Conservation (phyloP, 164 flowering plant genomes). For the Berberis thunbergii region DNA sequence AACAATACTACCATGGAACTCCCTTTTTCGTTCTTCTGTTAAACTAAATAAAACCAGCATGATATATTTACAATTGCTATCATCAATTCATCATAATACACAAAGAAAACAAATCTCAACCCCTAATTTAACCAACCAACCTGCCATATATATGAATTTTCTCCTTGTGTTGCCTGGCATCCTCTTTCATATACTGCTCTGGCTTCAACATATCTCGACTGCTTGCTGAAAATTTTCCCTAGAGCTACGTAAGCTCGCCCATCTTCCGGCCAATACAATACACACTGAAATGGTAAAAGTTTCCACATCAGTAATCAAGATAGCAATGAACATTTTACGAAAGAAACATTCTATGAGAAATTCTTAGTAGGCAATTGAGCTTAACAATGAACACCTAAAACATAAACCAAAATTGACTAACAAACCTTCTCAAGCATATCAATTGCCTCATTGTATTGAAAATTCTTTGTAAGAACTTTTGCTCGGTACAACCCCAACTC, state of each 20-base stretch:
- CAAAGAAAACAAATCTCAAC: background rate
- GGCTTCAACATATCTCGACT: constrained; percentile 53
- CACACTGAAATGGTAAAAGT: constrained; percentile 17
- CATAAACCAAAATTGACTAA: background rate
- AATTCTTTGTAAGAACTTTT: constrained; percentile 51
- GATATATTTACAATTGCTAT: no score
- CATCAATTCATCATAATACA: background rate
- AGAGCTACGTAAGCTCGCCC: constrained; percentile 71
- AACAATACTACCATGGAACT: no score
- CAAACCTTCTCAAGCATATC: constrained; percentile 54
- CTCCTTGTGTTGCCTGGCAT: constrained; percentile 93
- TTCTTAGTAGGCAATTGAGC: background rate
- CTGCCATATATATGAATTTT: constrained; percentile 96
- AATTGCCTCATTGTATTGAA: constrained; percentile 48
- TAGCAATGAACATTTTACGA: background rate
- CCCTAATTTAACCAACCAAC: constrained; percentile 17
- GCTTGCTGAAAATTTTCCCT: constrained; percentile 54
- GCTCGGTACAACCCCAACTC: constrained; percentile 80
- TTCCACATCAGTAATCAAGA: background rate
- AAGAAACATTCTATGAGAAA: background rate
- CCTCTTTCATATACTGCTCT: constrained; percentile 78
- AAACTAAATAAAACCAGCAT: no score
- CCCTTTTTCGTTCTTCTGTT: no score
- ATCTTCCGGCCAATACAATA: constrained; percentile 67
- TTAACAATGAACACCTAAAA: background rate